phyloP scores from a whole-genome alignment of 768 basidiomycete genomes.

The Pleurotus giganteus region DNA sequence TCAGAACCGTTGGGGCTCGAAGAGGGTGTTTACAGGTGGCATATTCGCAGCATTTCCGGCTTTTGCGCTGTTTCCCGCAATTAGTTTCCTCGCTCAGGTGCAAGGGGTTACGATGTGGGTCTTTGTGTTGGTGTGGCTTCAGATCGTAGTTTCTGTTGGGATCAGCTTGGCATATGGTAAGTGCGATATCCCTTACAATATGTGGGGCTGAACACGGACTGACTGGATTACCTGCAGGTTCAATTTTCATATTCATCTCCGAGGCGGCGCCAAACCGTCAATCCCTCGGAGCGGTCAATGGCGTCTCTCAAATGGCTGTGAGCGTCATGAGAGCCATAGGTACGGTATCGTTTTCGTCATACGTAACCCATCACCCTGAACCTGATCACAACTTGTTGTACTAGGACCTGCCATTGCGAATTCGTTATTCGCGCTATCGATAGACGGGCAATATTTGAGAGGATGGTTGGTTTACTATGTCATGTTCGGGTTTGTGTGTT shows the following conservation, averaged over 20 bases:
- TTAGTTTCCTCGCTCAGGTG: conserved; percentile 40
- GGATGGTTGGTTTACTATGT: conserved; percentile 57
- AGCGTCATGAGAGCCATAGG: conserved; percentile 3
- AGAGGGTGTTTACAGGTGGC: conserved; percentile 45
- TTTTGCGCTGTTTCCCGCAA: conserved; percentile 46
- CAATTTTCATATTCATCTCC: conserved; percentile 4
- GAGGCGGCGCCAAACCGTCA: conserved; percentile 1
- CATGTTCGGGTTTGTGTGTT: conserved; percentile 27
- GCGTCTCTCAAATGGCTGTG: not conserved
- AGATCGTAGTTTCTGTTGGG: conserved; percentile 27
- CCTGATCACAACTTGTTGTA: too few relatives aligned
- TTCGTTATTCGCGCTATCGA: conserved; percentile 67
- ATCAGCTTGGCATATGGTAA: conserved; percentile 32
- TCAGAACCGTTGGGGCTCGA: conserved; percentile 53
- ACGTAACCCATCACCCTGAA: not conserved
- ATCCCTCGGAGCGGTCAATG: conserved; percentile 3
- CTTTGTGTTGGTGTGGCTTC: conserved; percentile 25
- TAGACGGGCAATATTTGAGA: conserved; percentile 46
- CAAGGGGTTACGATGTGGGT: conserved; percentile 22
- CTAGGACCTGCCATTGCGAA: conserved; percentile 56
- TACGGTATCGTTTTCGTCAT: not conserved
- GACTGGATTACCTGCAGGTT: not conserved
- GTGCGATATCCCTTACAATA: conserved; percentile 13
- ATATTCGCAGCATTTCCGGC: conserved; percentile 41
- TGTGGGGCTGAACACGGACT: not conserved